These are phyloP conservation scores for Coelastrella sp. DNA, from an alignment of 139 green algal genomes.

Conservation along the genomic window DNA sequence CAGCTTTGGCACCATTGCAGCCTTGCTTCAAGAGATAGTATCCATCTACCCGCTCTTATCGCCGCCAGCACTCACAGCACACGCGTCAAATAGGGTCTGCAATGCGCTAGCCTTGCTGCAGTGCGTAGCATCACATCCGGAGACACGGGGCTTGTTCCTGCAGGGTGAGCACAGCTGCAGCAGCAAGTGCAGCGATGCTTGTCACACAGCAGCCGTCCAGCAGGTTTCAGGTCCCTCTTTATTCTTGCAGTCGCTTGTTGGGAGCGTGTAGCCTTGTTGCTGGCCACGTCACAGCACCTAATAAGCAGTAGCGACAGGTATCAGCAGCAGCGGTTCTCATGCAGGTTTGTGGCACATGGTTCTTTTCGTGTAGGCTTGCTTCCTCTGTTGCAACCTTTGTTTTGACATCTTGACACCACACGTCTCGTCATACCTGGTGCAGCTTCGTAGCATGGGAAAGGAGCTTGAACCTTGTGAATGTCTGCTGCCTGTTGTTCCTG, in stretches of 20 bases:
- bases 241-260: no score
- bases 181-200: neutral
- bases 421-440: neutral
- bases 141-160: slow-evolving; percentile 95
- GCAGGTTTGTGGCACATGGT: no score
- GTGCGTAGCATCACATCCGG: slow-evolving; percentile 97
- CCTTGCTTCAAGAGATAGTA: slow-evolving; percentile 97
- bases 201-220: no score
- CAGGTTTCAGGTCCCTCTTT: no score
- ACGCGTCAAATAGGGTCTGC: slow-evolving; percentile 98
- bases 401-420: neutral
- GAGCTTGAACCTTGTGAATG: neutral
- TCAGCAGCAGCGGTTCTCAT: no score
- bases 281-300: no score
- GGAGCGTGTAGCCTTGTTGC: no score
- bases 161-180: slow-evolving; percentile 72
- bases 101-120: slow-evolving; percentile 98
- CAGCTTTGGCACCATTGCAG: slow-evolving; percentile 95
- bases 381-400: neutral
- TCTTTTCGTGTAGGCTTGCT: no score
- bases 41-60: slow-evolving; percentile 97
- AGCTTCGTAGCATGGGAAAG: neutral
- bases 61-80: slow-evolving; percentile 93
- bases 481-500: neutral
- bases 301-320: no score